Evolutionary conservation across 1,284 basidiomycete species (phyloP).

Genomic region (Moesziomyces sp.): DNA sequence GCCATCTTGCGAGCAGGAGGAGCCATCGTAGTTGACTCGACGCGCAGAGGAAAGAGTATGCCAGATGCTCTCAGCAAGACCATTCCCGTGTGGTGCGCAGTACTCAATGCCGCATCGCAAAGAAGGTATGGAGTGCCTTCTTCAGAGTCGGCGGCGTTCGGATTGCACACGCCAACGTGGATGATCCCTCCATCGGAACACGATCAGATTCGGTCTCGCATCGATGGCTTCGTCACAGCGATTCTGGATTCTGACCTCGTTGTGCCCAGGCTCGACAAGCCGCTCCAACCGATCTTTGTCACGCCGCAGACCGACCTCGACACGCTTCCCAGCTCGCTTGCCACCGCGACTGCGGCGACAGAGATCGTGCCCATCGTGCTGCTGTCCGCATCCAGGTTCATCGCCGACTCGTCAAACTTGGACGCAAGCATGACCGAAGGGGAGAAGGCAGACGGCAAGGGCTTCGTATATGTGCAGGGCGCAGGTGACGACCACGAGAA

Average conservation of each 20-base stretch:
- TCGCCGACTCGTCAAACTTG: constrained; percentile 71
- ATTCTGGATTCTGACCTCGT: constrained; percentile 71
- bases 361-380: constrained; percentile 78
- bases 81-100: constrained; percentile 93
- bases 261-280: constrained; percentile 69
- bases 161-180: constrained; percentile 53
- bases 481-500: constrained; percentile 89
- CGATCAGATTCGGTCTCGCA: constrained; percentile 75
- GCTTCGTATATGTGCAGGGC: constrained; percentile 85
- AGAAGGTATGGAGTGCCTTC: constrained; percentile 22
- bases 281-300: constrained; percentile 78
- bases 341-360: neutral
- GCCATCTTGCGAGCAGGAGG: constrained; percentile 77
- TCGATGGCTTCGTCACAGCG: constrained; percentile 76
- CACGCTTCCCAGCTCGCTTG: neutral
- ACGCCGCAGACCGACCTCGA: constrained; percentile 32
- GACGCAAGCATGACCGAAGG: neutral
- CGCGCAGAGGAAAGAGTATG: constrained; percentile 89
- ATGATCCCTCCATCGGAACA: constrained; percentile 47
- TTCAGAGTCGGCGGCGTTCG: constrained; percentile 66
- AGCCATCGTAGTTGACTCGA: constrained; percentile 89
- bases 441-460: constrained; percentile 24
- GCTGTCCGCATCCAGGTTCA: constrained; percentile 79
- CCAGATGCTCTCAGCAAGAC: constrained; percentile 96
- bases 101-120: constrained; percentile 79